A percentile compares a stretch with the other conserved stretches of the same genome.
Evolutionary conservation across 2,329 filamentous ascomycete species (phyloP).

Genomic region (Fusarium secorum): DNA sequence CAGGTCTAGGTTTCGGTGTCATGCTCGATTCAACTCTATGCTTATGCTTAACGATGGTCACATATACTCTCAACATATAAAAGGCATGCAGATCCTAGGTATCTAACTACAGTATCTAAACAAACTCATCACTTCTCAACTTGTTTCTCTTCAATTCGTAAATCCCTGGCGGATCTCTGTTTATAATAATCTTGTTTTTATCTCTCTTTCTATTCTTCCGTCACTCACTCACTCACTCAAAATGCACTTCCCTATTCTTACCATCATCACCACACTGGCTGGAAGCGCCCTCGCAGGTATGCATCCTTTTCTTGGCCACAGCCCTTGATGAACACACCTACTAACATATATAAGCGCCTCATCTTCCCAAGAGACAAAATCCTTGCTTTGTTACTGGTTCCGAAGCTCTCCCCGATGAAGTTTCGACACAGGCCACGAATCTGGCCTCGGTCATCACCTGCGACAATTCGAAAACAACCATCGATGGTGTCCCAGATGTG

Average conservation of each 20-base stretch:
- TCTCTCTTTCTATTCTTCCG: background rate
- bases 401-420: conserved; percentile 59
- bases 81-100: background rate
- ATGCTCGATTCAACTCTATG: conserved; percentile 4
- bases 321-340: background rate
- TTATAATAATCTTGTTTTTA: background rate
- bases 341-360: conserved; percentile 21
- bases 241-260: conserved; percentile 32
- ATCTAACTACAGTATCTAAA: background rate
- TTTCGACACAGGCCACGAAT: conserved; percentile 51
- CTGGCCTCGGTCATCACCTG: conserved; percentile 60
- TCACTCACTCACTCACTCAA: background rate
- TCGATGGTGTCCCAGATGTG: conserved; percentile 64
- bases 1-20: background rate
- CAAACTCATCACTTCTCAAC: background rate
- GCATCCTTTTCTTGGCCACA: background rate
- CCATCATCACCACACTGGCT: conserved; percentile 25
- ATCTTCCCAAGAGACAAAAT: conserved; percentile 41
- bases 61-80: conserved; percentile 23
- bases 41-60: conserved; percentile 10
- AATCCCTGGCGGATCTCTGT: conserved; percentile 12
- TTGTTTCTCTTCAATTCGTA: conserved; percentile 8
- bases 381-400: conserved; percentile 65
- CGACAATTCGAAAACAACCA: conserved; percentile 54
- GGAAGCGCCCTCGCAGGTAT: conserved; percentile 33